phyloP scores from a whole-genome alignment of 768 basidiomycete genomes.

The Pleurotus salmoneostramineus region DNA sequence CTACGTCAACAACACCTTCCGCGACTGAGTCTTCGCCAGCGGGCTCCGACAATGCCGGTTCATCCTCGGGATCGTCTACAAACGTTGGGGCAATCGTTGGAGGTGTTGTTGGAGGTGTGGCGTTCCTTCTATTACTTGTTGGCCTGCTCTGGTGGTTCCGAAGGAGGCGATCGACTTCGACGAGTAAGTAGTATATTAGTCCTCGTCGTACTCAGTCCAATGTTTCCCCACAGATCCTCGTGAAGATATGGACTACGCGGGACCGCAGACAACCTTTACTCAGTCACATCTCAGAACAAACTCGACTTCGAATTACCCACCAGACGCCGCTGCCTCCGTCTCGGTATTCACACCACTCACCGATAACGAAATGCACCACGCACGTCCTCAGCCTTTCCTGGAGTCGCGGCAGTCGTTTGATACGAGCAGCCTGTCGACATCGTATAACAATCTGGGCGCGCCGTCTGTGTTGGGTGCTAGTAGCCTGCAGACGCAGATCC shows the following conservation, averaged over 20 bases:
- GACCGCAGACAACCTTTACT: neutral
- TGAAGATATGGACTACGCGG: neutral
- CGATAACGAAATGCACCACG: neutral
- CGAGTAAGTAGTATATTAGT: neutral
- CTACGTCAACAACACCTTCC: neutral
- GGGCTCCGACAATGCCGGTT: neutral
- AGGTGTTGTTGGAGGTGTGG: neutral
- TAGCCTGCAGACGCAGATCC: neutral
- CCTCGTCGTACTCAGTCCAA: neutral
- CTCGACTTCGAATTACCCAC: neutral
- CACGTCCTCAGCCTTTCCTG: neutral
- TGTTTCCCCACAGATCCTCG: neutral
- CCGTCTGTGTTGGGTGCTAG: neutral
- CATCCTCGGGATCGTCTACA: neutral
- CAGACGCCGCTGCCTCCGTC: neutral
- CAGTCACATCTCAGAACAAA: neutral
- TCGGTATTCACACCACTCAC: neutral
- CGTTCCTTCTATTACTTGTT: neutral
- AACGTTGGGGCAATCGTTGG: constrained; percentile 1
- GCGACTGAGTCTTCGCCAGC: neutral
- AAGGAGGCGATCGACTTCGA: neutral
- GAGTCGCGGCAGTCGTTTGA: neutral
- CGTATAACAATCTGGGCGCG: neutral
- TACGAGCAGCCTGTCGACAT: neutral
- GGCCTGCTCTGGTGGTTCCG: neutral